Percentiles rank a stretch among this genome's conserved stretches.
These are phyloP conservation scores for Aspergillus melleus DNA, from an alignment of 2,329 filamentous ascomycete species.

Conservation along the genomic window DNA sequence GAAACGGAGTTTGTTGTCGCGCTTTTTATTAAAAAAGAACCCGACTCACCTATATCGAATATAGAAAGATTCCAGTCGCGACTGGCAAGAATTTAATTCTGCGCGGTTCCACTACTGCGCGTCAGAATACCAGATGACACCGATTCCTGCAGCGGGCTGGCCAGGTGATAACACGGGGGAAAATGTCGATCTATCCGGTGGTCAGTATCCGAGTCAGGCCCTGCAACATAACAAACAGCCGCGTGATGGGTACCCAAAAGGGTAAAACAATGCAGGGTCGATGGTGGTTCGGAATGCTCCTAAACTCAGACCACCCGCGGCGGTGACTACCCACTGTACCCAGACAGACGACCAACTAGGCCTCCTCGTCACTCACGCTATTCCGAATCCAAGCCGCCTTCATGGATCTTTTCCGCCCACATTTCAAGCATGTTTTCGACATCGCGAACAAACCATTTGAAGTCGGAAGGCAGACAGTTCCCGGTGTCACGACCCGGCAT, in stretches of 20 bases:
- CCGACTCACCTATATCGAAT: conserved; percentile 15
- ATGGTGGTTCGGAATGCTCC: conserved; percentile 18
- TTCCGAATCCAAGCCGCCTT: too few species aligned
- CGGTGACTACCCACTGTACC: too few species aligned
- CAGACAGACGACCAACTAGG: too few species aligned
- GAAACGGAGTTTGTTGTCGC: background rate
- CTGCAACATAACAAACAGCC: conserved; percentile 14
- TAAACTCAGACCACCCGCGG: background rate
- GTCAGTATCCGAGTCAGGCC: conserved; percentile 10
- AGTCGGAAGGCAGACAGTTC: too few species aligned
- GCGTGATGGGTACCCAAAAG: conserved; percentile 4
- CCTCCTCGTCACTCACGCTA: too few species aligned
- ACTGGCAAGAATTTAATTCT: conserved; percentile 15
- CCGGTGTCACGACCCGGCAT: too few species aligned
- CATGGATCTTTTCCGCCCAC: too few species aligned
- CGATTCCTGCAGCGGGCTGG: conserved; percentile 9
- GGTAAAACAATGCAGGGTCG: conserved; percentile 23
- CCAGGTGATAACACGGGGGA: conserved; percentile 11
- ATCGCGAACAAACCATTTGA: too few species aligned
- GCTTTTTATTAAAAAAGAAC: conserved; percentile 3
- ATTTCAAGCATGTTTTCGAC: too few species aligned
- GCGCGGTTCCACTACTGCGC: conserved; percentile 10
- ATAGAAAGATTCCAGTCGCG: conserved; percentile 16
- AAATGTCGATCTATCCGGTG: conserved; percentile 17
- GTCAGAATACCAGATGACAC: conserved; percentile 14